Conservation (phyloP, 140 eudicot species). For the Bidens hawaiensis region DNA sequence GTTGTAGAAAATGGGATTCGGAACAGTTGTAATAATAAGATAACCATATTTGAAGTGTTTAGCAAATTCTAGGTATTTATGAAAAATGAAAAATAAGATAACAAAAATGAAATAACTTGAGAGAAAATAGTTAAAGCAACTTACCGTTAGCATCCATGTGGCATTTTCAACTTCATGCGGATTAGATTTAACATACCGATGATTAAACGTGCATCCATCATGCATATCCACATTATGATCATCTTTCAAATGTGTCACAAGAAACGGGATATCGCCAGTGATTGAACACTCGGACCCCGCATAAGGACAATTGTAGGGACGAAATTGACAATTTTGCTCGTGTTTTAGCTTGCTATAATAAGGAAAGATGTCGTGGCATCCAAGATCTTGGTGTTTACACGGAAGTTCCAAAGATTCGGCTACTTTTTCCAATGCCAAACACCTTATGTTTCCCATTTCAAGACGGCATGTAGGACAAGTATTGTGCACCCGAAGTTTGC, state of each 20-base stretch:
- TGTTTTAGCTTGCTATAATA: conserved; percentile 64
- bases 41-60: background rate
- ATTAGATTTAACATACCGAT: conserved; percentile 67
- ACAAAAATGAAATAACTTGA: background rate
- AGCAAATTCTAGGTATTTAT: background rate
- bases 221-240: conserved; percentile 81
- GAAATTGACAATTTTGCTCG: conserved; percentile 55
- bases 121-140: conserved; percentile 21
- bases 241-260: conserved; percentile 63
- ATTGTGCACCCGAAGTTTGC: conserved; percentile 57
- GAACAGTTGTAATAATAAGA: background rate
- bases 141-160: conserved; percentile 83
- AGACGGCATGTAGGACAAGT: conserved; percentile 64
- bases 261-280: conserved; percentile 57
- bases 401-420: conserved; percentile 71
- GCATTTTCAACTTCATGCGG: conserved; percentile 80
- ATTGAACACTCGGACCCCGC: conserved; percentile 70
- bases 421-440: conserved; percentile 76
- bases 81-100: too few relatives aligned
- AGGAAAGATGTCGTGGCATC: conserved; percentile 66
- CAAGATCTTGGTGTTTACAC: conserved; percentile 53
- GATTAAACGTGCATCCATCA: conserved; percentile 74
- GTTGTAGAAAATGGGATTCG: background rate
- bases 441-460: conserved; percentile 68
- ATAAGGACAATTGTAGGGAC: conserved; percentile 78